phyloP scores from a whole-genome alignment of 129 eudicot species.

The Apium graveolens region DNA sequence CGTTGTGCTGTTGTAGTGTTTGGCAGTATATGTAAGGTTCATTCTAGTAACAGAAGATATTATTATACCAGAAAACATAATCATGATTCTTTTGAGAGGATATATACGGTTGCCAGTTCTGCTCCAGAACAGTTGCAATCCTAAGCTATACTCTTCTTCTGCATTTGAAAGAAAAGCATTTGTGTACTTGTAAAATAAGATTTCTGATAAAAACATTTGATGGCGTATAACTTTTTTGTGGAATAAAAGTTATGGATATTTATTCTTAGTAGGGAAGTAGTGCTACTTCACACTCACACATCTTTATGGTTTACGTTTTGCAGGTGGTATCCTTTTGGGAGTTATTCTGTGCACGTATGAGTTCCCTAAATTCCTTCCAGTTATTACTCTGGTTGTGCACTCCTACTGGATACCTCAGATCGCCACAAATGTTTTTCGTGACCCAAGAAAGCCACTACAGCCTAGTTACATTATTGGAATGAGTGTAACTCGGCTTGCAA shows the following conservation, averaged over 20 bases:
- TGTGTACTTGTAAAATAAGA: not conserved
- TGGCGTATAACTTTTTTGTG: not conserved
- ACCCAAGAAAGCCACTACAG: conserved; percentile 83
- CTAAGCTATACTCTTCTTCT: not conserved
- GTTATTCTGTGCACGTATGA: conserved; percentile 76
- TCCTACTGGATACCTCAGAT: conserved; percentile 96
- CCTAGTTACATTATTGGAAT: conserved; percentile 89
- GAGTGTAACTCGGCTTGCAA: conserved; percentile 64
- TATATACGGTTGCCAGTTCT: too few relatives aligned
- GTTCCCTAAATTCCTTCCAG: conserved; percentile 65
- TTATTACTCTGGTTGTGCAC: conserved; percentile 63
- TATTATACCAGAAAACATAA: not conserved
- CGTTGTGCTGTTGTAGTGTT: too few relatives aligned
- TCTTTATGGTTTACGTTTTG: conserved; percentile 14
- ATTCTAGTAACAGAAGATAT: not conserved
- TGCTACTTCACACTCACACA: not conserved
- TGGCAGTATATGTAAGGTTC: not conserved
- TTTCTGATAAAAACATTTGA: not conserved
- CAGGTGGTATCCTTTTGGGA: conserved; percentile 88
- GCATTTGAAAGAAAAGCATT: not conserved
- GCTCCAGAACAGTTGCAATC: too few relatives aligned
- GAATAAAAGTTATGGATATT: not conserved
- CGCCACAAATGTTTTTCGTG: conserved; percentile 61
- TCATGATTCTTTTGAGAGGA: not conserved
- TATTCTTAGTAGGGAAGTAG: not conserved